Evolutionary conservation across 148 eudicot species (phyloP), one percentile per base, ranked within the genome.

Genomic region (Rhododendron mucronatum): DNA sequence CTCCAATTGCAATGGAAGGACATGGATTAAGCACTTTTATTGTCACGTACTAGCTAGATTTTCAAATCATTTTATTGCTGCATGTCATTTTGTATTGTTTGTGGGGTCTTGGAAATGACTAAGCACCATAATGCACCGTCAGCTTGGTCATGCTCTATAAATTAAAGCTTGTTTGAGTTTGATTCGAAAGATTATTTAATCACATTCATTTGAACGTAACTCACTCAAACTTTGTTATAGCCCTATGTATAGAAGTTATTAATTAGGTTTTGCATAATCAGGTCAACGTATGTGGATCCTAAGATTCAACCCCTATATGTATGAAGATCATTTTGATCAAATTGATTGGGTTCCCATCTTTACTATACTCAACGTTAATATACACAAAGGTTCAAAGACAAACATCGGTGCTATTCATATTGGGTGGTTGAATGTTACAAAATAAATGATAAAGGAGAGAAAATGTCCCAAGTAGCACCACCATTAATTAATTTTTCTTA

Each of bases 101-200:
- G 21, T 78, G 81, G 26, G 48, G 81, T 41, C 30, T 78, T 41
- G 51, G 80, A 78, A 78, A 44, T 78, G 81, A 78, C 53, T 78
- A 44, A 41, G 81, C 81, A 78, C 51, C 30, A 12, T 9, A 26
- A 67, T 67, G 74, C 11, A 26, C 30, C 16, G 26, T 59, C 65
- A 59, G 10, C 2, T 59, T 20, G 26, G 26, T 59, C 65, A 59
- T 59, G 65, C 61, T 55, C 21, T 15, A 55, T 55, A 55, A 3
- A 55, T 55, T 55, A 55, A 55, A 55, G 61, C 23, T 55, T 6
- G 7, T 21, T 59, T 21, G 26, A 59, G 26, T 20, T 21, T 21
- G 65, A 59, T 21, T 5, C 65, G 10, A 20, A 59, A 59, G 26
- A 21, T 18, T 59, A 11, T 10, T 48, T 48, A 48, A 48, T 11